Evolutionary conservation across 768 basidiomycete species (phyloP).

Genomic region (Lactifluus volemus): DNA sequence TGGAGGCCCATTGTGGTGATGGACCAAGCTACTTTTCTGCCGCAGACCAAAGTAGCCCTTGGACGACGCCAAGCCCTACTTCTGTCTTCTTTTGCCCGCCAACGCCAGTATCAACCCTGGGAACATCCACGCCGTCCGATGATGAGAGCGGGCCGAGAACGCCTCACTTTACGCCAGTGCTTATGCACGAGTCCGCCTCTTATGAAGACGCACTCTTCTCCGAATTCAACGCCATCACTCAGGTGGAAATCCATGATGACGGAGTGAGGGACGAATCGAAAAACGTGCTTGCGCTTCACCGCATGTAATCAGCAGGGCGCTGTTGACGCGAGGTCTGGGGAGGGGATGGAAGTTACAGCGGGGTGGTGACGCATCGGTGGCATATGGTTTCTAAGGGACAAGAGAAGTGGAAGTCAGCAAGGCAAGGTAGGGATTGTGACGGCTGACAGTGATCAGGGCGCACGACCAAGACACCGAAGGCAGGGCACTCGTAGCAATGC

Average conservation of each 20-base stretch:
- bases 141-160: background rate
- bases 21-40: background rate
- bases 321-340: background rate
- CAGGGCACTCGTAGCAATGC: background rate
- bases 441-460: background rate
- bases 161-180: background rate
- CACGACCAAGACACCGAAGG: background rate
- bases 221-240: constrained; percentile 1
- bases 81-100: background rate
- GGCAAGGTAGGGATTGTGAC: background rate
- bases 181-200: background rate
- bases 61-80: background rate
- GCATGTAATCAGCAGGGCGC: background rate
- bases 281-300: background rate
- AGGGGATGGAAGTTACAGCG: background rate
- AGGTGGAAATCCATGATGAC: background rate
- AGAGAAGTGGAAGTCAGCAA: background rate
- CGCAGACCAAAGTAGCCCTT: background rate
- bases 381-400: background rate
- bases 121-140: background rate
- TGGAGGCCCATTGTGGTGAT: background rate
- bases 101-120: background rate
- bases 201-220: constrained; percentile 1
- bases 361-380: background rate
- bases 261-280: background rate